Conservation (phyloP, 352 stramenopile genomes). For the Achlya hypogyna region DNA sequence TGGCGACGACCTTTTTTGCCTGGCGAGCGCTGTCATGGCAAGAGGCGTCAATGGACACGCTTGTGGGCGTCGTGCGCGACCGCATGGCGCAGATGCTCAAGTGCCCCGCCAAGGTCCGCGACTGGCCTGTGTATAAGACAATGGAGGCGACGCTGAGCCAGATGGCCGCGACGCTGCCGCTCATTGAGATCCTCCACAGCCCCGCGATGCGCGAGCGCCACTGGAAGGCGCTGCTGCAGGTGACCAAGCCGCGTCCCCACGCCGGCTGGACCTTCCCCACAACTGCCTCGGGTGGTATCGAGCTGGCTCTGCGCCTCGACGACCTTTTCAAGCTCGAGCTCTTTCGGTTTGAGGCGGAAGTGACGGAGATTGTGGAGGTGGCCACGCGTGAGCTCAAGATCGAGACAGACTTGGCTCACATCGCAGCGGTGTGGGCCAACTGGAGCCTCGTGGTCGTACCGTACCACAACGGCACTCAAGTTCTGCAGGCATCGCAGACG, state of each 20-base stretch:
- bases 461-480: conserved; percentile 53
- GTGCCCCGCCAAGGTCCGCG: conserved; percentile 57
- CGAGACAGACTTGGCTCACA: conserved; percentile 90
- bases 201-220: conserved; percentile 82
- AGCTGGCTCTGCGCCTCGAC: conserved; percentile 69
- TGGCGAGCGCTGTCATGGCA: conserved; percentile 87
- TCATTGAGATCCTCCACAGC: conserved; percentile 84
- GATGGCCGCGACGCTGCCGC: conserved; percentile 87
- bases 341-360: conserved; percentile 87
- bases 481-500: conserved; percentile 79
- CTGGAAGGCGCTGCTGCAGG: conserved; percentile 82
- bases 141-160: conserved; percentile 86
- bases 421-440: conserved; percentile 84
- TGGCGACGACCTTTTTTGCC: conserved; percentile 38
- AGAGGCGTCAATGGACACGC: conserved; percentile 78
- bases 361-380: conserved; percentile 92
- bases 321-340: conserved; percentile 91
- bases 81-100: conserved; percentile 48
- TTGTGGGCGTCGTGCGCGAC: conserved; percentile 87
- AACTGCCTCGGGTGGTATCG: conserved; percentile 18
- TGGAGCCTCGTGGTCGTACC: conserved; percentile 88
- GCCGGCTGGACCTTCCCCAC: conserved; percentile 46
- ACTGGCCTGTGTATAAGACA: conserved; percentile 90
- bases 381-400: conserved; percentile 96
- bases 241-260: conserved; percentile 65